Evolutionary conservation across 257 asterid species (phyloP), one percentile per base, ranked within the genome.

Genomic region (Plantago ovata): DNA sequence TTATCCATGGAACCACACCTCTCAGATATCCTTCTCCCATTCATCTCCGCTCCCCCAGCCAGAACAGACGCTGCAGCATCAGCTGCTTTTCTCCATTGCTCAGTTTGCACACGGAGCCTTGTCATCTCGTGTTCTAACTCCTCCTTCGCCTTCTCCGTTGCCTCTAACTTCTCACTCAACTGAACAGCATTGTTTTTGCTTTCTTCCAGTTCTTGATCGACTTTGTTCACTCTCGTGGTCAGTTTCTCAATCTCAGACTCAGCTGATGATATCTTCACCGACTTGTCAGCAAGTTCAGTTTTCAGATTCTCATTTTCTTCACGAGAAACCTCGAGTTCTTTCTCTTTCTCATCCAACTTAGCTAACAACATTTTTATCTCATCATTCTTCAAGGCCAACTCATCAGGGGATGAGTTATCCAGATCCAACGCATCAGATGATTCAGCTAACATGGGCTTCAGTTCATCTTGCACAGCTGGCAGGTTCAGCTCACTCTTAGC

Each of bases 1-100:
- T 85, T 85, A 52, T 85, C 95, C 98, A 88, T 91, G n/a, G 98
- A 87, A 53, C 96, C 95, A 72, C 95, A 88, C 74, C 98, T 80
- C 68, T 88, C 95, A 0, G 98, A 81, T 52, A 92, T 60, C 66
- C 85, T 74, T 61, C 90, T 78, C 14, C 84, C 92, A 1, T 69
- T 77, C 73, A 69, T 77, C 59, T 83, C 93, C 21, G 75, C 77
- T 5, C 76, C 97, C 12, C 86, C 95, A 0, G 96, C 85, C 57
- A 93, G 66, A 22, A 93, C 72, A 3, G 90, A 73, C 0, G 98
- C 98, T 11, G 98, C 98, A 13, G 95, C 96, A 70, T 92, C 97
- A 0, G 98, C 98, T 24, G 98, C 98, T 69, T 93, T 93, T 56
- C 89, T 76, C 98, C 98, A 93, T 40, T 93, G 98, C 57, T 89